These are phyloP conservation scores for Kandelia obovata DNA, from an alignment of 345 rosid genomes.

Conservation along the genomic window DNA sequence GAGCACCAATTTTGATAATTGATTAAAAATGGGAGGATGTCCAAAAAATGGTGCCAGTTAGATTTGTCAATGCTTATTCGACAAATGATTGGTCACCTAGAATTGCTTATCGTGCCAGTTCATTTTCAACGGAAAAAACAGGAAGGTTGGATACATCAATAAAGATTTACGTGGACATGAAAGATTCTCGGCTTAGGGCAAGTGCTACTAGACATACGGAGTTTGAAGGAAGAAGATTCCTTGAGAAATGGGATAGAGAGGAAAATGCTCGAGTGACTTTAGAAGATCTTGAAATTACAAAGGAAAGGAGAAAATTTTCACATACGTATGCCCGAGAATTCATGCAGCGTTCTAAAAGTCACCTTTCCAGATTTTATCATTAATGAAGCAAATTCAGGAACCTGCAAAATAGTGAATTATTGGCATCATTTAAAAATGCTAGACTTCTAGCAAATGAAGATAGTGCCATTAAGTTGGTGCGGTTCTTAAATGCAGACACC, in stretches of 20 bases:
- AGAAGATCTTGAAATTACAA: constrained; percentile 93
- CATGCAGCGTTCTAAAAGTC: constrained; percentile 77
- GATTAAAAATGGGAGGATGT: no score
- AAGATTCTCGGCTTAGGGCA: no score
- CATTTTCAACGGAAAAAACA: no score
- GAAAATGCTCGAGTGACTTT: constrained; percentile 89
- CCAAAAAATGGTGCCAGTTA: no score
- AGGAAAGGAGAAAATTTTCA: constrained; percentile 86
- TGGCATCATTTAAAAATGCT: constrained; percentile 80
- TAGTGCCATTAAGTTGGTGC: constrained; percentile 94
- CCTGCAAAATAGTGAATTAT: constrained; percentile 87
- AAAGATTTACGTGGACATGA: no score
- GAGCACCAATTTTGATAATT: no score
- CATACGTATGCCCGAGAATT: constrained; percentile 81
- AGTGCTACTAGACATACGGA: no score
- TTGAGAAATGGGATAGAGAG: constrained; percentile 95
- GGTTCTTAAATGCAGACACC: constrained; percentile 77
- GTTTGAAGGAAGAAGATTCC: constrained; percentile 75
- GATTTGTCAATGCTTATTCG: no score
- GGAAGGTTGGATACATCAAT: no score
- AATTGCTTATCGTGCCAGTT: no score
- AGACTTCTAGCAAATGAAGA: constrained; percentile 97
- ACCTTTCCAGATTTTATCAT: constrained; percentile 67
- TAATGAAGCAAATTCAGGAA: constrained; percentile 99
- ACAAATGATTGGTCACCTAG: no score